Percentiles rank a stretch among this genome's conserved stretches.
phyloP scores from a whole-genome alignment of 345 rosid species.

The Salix brachista region DNA sequence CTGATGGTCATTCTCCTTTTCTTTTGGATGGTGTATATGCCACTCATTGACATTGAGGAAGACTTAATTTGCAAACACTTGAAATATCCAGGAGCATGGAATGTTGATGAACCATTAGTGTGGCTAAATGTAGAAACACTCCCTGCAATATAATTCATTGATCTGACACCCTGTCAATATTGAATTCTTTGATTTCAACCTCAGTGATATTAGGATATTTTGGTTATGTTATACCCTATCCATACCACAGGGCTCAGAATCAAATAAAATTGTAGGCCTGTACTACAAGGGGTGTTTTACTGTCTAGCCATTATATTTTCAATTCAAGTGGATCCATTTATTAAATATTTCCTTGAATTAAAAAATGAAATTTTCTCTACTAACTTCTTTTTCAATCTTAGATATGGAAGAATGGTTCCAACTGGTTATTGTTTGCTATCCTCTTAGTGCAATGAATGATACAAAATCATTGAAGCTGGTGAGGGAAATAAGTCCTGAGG shows the following conservation, averaged over 20 bases:
- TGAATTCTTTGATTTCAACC: too few species aligned
- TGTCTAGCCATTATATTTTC: background rate
- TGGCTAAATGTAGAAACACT: background rate
- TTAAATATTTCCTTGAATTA: background rate
- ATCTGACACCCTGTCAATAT: background rate
- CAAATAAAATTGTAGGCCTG: background rate
- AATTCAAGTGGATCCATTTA: background rate
- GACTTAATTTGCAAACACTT: background rate
- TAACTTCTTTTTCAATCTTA: constrained; percentile 18
- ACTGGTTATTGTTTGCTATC: constrained; percentile 80
- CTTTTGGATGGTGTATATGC: background rate
- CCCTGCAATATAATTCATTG: background rate
- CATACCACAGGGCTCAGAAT: background rate
- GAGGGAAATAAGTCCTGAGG: constrained; percentile 52
- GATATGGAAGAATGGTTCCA: constrained; percentile 88
- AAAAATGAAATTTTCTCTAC: background rate
- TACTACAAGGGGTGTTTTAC: background rate
- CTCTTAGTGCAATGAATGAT: constrained; percentile 38
- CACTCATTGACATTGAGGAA: background rate
- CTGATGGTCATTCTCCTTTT: background rate
- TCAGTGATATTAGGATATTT: background rate
- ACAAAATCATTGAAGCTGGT: constrained; percentile 47
- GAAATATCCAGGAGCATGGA: background rate
- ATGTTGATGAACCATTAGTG: background rate
- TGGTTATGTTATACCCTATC: background rate